Conservation (phyloP, 352 stramenopile genomes). For the Thalassiosira sp. region DNA sequence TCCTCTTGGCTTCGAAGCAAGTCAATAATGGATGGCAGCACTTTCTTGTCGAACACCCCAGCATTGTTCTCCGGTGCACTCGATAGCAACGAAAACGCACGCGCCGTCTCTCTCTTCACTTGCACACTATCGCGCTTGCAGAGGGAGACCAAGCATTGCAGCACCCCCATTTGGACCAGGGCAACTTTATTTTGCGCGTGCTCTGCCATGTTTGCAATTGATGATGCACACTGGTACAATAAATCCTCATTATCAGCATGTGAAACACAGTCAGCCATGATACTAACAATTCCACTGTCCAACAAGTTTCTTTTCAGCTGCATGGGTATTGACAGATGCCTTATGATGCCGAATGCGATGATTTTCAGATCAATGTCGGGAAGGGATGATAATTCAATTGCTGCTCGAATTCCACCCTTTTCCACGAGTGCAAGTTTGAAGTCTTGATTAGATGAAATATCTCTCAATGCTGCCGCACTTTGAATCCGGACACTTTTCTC, state of each 20-base stretch:
- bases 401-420: constrained; percentile 85
- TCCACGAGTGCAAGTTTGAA: constrained; percentile 89
- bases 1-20: constrained; percentile 83
- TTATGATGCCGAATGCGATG: constrained; percentile 87
- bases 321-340: constrained; percentile 88
- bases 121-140: constrained; percentile 76
- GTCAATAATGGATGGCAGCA: constrained; percentile 57
- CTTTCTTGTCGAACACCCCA: constrained; percentile 86
- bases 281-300: constrained; percentile 67
- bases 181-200: constrained; percentile 88
- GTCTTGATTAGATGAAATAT: constrained; percentile 88
- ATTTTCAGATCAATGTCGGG: constrained; percentile 80
- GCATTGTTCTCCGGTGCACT: constrained; percentile 91
- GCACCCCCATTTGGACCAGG: constrained; percentile 85
- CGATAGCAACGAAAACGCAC: constrained; percentile 89
- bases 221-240: constrained; percentile 87
- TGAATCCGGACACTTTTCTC: constrained; percentile 87
- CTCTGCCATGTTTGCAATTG: constrained; percentile 90
- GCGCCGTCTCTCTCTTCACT: constrained; percentile 83
- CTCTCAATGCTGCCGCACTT: constrained; percentile 89
- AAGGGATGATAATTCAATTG: constrained; percentile 71
- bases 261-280: constrained; percentile 62
- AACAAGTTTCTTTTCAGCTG: constrained; percentile 76
- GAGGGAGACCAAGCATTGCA: constrained; percentile 84
- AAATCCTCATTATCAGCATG: constrained; percentile 83